Percentiles rank a stretch among this genome's conserved stretches.
Evolutionary conservation across 129 eudicot species (phyloP).

Genomic region (Chrysanthemum lavandulifolium): DNA sequence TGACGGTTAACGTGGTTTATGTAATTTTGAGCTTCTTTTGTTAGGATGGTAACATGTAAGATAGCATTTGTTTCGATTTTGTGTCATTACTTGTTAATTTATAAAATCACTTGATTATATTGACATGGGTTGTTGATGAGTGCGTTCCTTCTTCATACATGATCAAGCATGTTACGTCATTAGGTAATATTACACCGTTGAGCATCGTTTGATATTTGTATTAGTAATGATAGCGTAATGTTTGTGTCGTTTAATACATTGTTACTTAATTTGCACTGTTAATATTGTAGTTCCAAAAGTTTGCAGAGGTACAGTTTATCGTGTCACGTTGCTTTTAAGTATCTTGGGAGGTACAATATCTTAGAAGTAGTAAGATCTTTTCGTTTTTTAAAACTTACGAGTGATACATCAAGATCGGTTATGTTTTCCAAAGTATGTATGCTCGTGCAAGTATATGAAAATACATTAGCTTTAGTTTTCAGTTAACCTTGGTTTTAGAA

Average conservation of each 20-base stretch:
- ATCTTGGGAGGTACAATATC: neutral
- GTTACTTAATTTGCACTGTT: neutral
- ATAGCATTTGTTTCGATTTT: neutral
- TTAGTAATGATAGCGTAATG: neutral
- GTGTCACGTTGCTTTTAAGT: neutral
- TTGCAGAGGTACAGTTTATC: neutral
- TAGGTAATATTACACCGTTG: too few relatives aligned
- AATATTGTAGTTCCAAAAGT: neutral
- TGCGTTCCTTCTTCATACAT: neutral
- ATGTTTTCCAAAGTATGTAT: too few relatives aligned
- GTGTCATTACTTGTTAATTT: neutral
- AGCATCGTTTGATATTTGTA: too few relatives aligned
- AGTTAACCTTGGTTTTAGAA: too few relatives aligned
- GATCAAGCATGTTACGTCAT: neutral
- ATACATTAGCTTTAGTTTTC: too few relatives aligned
- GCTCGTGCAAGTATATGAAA: too few relatives aligned
- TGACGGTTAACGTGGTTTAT: neutral
- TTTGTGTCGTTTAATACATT: neutral
- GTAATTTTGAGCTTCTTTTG: neutral
- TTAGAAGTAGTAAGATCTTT: too few relatives aligned
- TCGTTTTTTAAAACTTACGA: too few relatives aligned
- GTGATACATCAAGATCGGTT: too few relatives aligned
- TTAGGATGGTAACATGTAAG: neutral
- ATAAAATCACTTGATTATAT: neutral
- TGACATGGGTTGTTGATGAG: neutral